Conservation (phyloP, 768 basidiomycete genomes). For the Termitomyces sp. region DNA sequence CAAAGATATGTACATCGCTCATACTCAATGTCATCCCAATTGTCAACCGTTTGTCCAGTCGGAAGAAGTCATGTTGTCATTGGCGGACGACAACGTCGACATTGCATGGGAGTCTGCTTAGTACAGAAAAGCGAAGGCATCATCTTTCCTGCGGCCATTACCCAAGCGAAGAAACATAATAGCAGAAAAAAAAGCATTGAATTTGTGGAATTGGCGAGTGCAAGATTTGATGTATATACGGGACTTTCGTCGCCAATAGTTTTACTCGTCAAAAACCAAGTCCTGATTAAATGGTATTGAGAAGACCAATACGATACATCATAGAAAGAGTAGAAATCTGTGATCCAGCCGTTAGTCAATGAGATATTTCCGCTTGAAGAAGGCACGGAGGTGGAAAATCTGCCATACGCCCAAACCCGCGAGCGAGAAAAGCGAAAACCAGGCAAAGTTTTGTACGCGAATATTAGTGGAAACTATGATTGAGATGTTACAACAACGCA, state of each 20-base stretch:
- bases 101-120: too few relatives aligned
- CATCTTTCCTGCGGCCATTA: too few relatives aligned
- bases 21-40: too few relatives aligned
- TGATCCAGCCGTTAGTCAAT: conserved; percentile 51
- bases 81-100: too few relatives aligned
- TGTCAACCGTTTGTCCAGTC: too few relatives aligned
- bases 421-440: conserved; percentile 79
- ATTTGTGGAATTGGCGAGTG: not conserved
- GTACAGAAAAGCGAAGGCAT: too few relatives aligned
- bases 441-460: conserved; percentile 90
- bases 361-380: conserved; percentile 95
- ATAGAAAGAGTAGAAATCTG: not conserved
- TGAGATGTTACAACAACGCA: not conserved
- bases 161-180: too few relatives aligned
- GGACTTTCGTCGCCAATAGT: not conserved
- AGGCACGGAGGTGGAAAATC: conserved; percentile 88
- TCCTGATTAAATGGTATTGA: conserved; percentile 1
- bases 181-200: not conserved
- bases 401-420: conserved; percentile 88
- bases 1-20: too few relatives aligned
- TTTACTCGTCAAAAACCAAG: not conserved
- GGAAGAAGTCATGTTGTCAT: too few relatives aligned
- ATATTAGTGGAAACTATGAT: conserved; percentile 79
- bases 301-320: not conserved
- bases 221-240: not conserved